Conservation (phyloP, 139 green algal species). For the Yamagishiella unicocca region DNA sequence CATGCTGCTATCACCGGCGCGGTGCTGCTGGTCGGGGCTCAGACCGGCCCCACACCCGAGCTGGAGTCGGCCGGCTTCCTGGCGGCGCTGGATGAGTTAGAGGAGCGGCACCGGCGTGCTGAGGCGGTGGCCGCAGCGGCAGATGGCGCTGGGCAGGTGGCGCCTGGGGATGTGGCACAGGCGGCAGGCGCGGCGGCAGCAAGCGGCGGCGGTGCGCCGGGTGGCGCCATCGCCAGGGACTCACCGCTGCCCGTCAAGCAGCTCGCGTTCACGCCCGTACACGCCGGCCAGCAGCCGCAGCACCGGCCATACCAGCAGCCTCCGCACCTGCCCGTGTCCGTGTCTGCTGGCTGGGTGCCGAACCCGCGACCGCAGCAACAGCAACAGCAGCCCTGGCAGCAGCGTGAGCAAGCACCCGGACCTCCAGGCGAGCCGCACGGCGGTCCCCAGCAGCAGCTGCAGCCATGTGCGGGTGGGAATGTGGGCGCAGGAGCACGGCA, state of each 20-base stretch:
- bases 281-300: neutral
- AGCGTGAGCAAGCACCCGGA: neutral
- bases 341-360: no score
- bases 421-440: neutral
- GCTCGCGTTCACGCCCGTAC: slow-evolving; percentile 38
- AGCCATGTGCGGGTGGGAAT: neutral
- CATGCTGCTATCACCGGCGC: neutral
- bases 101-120: neutral
- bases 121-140: neutral
- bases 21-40: neutral
- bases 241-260: slow-evolving; percentile 51
- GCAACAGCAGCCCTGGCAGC: neutral
- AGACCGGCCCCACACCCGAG: neutral
- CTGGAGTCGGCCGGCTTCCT: slow-evolving; percentile 12
- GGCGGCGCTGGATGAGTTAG: slow-evolving; percentile 10
- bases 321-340: no score
- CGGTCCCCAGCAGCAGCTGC: neutral
- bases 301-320: neutral
- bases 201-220: neutral
- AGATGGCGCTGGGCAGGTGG: neutral
- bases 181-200: neutral
- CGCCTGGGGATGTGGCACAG: no score
- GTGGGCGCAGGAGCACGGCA: neutral
- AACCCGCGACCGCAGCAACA: no score
- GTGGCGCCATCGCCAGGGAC: neutral